Evolutionary conservation across 1,284 basidiomycete genomes (phyloP).

Genomic region (Leucoagaricus sp.): DNA sequence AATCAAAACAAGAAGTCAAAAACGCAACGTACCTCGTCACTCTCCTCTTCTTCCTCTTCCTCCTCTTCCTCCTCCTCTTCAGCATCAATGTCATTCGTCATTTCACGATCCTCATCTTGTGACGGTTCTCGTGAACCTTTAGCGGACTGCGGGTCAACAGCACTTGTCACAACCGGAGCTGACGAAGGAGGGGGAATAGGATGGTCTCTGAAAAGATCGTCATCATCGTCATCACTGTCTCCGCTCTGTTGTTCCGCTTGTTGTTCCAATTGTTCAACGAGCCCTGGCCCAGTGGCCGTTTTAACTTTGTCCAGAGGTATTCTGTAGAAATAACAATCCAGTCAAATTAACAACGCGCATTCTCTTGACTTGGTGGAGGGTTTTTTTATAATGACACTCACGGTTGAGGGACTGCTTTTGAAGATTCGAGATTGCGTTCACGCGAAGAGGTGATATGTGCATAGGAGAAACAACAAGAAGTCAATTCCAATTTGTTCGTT

Average conservation of each 20-base stretch:
- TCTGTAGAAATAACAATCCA: slow-evolving; percentile 30
- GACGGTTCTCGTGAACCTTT: slow-evolving; percentile 19
- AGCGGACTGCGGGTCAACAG: not conserved
- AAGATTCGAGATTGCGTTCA: slow-evolving; percentile 17
- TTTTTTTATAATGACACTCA: slow-evolving; percentile 52
- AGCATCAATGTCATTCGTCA: not conserved
- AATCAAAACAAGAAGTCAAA: too few relatives aligned
- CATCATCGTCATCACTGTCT: slow-evolving; percentile 15
- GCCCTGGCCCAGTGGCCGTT: slow-evolving; percentile 47
- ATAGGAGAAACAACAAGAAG: slow-evolving; percentile 14
- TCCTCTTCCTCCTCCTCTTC: slow-evolving; percentile 34
- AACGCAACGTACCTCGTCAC: slow-evolving; percentile 42
- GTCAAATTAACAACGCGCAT: slow-evolving; percentile 6
- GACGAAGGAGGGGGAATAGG: not conserved
- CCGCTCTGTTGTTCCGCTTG: slow-evolving; percentile 26
- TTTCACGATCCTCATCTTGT: slow-evolving; percentile 28
- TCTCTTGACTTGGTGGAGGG: slow-evolving; percentile 13
- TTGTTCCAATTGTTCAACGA: slow-evolving; percentile 48
- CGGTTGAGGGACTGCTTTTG: slow-evolving; percentile 49
- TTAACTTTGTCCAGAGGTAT: slow-evolving; percentile 45
- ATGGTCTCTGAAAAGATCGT: slow-evolving; percentile 15
- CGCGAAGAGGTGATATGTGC: slow-evolving; percentile 20
- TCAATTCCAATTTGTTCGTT: slow-evolving; percentile 14
- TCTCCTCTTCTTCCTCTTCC: slow-evolving; percentile 45
- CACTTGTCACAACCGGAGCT: not conserved